Percentiles rank a stretch among this genome's conserved stretches.
Conservation (phyloP, 805 yeast species). For the Jamesozyma spencerorum region DNA sequence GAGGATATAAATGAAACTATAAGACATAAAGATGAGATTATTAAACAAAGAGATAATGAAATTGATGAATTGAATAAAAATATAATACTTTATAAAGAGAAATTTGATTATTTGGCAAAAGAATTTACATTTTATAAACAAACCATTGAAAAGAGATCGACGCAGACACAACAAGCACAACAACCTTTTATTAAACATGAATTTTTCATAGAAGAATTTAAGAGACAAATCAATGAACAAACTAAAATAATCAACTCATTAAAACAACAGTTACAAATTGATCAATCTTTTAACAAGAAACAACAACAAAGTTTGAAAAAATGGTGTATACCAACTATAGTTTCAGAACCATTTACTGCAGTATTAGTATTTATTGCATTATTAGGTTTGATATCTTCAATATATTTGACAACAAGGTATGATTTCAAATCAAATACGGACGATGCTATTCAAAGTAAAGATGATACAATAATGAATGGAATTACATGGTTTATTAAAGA, state of each 20-base stretch:
- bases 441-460: not conserved
- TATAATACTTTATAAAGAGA: conserved; percentile 18
- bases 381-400: not conserved
- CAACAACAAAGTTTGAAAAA: not conserved
- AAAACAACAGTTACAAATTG: conserved; percentile 11
- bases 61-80: conserved; percentile 12
- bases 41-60: conserved; percentile 16
- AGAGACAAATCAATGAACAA: conserved; percentile 24
- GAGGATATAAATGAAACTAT: not conserved
- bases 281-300: not conserved
- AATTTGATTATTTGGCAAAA: conserved; percentile 20
- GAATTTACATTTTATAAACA: conserved; percentile 25
- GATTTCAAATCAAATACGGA: not conserved
- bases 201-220: conserved; percentile 24
- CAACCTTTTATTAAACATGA: conserved; percentile 15
- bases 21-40: conserved; percentile 10
- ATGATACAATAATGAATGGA: conserved; percentile 8
- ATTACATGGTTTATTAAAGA: conserved; percentile 18
- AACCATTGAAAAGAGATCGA: conserved; percentile 7
- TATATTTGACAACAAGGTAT: not conserved
- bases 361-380: not conserved
- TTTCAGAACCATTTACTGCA: conserved; percentile 2
- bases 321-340: not conserved
- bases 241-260: conserved; percentile 16
- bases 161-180: not conserved